Evolutionary conservation across 441 rosid genomes (phyloP), one percentile per base, ranked within the genome.

Genomic region (Geranium incanum): DNA sequence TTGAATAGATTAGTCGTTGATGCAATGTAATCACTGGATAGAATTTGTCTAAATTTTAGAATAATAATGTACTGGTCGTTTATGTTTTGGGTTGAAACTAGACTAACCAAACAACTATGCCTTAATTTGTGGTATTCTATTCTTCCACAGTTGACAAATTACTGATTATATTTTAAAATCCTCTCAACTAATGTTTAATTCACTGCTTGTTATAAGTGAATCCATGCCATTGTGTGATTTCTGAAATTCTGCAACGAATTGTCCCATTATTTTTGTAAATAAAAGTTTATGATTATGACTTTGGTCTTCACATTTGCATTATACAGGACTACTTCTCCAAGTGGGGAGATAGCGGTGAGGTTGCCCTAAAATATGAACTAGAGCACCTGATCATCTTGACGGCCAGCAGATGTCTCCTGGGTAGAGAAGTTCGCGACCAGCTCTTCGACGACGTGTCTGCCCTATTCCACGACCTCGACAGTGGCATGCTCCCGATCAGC

Each of bases 331-430:
- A 79, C 85, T 93, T 96, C 85, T 88, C 93, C 15, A 90, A 91
- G 43, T 96, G 98, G 97, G 98, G 97, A 80, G 96, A 90, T 60
- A 83, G 86, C 70, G 99, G 98, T 6, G 97, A 86, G 78, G 98
- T 93, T 50, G 97, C 93, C 82, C 72, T 96, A 0, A 96, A 96
- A 84, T 82, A 77, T 73, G 98, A 93, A 84, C 86, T 96, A 38
- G 98, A 96, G 86, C 97, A 90, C 78, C 87, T 96, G 68, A 96
- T 91, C 79, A 96, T 96, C 81, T 86, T 96, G 79, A 96, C 99
- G 23, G 99, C 99, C 12, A 93, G 99, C 71, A 87, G 99, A 85
- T 96, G 99, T 80, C 85, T 96, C 36, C 82, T 96, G 45, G 99
- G 99, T 63, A 79, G 82, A 59, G 99, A 96, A 84, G 97, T 93